Evolutionary conservation across 768 basidiomycete species (phyloP).

Genomic region (Sporobolomyces roseus): DNA sequence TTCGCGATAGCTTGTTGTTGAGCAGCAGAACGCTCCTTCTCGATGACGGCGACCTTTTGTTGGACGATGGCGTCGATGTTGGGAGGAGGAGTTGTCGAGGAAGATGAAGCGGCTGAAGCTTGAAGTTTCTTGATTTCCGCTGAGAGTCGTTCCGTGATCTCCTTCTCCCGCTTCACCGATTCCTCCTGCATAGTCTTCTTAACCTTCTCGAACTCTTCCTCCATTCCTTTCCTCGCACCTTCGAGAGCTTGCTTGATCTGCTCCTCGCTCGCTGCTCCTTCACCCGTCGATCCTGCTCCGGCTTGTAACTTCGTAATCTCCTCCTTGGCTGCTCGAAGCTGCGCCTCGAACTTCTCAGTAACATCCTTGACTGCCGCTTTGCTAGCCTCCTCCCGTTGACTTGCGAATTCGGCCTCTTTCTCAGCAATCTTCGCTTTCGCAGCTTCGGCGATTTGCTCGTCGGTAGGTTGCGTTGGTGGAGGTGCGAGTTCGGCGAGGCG

Average conservation of each 20-base stretch:
- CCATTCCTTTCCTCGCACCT: conserved; percentile 47
- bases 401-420: conserved; percentile 26
- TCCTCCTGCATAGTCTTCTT: conserved; percentile 47
- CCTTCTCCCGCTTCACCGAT: conserved; percentile 52
- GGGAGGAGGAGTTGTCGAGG: conserved; percentile 28
- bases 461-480: conserved; percentile 37
- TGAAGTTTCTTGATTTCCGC: conserved; percentile 35
- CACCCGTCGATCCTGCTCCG: conserved; percentile 38
- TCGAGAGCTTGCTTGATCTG: conserved; percentile 49
- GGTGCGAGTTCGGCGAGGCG: conserved; percentile 33
- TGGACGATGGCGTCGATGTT: conserved; percentile 51
- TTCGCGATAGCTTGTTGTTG: conserved; percentile 46
- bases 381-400: conserved; percentile 39
- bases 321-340: conserved; percentile 14
- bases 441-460: conserved; percentile 34
- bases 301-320: conserved; percentile 25
- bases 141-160: conserved; percentile 42
- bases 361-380: conserved; percentile 41
- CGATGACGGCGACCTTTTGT: conserved; percentile 61
- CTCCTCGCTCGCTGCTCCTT: conserved; percentile 32
- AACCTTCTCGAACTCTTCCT: conserved; percentile 47
- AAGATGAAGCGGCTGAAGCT: conserved; percentile 7
- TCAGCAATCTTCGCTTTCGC: conserved; percentile 37
- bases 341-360: conserved; percentile 40
- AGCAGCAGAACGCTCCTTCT: conserved; percentile 27